phyloP scores from a whole-genome alignment of 2,329 filamentous ascomycete species.

The Daldinia eschscholtzii region DNA sequence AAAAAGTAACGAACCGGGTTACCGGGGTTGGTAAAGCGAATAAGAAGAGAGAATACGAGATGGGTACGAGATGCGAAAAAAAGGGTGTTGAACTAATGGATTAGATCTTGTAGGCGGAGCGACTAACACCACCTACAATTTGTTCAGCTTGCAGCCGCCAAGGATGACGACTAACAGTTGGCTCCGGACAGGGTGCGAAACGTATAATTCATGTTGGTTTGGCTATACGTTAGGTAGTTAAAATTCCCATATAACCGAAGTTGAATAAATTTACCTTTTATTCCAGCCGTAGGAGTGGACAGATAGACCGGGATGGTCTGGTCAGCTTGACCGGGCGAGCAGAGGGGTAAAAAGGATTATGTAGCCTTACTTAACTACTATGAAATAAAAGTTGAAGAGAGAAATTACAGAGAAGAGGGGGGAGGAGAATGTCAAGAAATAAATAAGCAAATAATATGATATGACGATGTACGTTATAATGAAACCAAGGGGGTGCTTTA shows the following conservation, averaged over 20 bases:
- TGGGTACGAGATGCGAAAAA: constrained; percentile 14
- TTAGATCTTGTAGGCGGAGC: constrained; percentile 27
- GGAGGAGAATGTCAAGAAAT: constrained; percentile 16
- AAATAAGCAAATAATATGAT: constrained; percentile 17
- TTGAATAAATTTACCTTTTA: constrained; percentile 9
- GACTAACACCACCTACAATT: constrained; percentile 22
- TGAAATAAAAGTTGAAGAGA: constrained; percentile 11
- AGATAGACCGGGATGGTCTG: not conserved
- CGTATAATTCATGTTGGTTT: constrained; percentile 4
- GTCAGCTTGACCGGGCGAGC: constrained; percentile 27
- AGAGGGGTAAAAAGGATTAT: constrained; percentile 17
- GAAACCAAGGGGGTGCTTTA: constrained; percentile 6
- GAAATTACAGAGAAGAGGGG: not conserved
- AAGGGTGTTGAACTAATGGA: constrained; percentile 8
- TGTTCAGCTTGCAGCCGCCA: constrained; percentile 14
- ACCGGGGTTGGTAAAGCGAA: constrained; percentile 2
- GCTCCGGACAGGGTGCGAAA: not conserved
- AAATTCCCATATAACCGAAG: not conserved
- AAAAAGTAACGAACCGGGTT: constrained; percentile 7
- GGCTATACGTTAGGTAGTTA: not conserved
- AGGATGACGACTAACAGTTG: constrained; percentile 16
- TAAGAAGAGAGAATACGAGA: constrained; percentile 20
- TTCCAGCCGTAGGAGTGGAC: too few relatives aligned
- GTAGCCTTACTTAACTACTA: constrained; percentile 24
- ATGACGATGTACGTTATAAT: constrained; percentile 32